Evolutionary conservation across 768 basidiomycete species (phyloP).

Genomic region (Wakefieldia striispora): DNA sequence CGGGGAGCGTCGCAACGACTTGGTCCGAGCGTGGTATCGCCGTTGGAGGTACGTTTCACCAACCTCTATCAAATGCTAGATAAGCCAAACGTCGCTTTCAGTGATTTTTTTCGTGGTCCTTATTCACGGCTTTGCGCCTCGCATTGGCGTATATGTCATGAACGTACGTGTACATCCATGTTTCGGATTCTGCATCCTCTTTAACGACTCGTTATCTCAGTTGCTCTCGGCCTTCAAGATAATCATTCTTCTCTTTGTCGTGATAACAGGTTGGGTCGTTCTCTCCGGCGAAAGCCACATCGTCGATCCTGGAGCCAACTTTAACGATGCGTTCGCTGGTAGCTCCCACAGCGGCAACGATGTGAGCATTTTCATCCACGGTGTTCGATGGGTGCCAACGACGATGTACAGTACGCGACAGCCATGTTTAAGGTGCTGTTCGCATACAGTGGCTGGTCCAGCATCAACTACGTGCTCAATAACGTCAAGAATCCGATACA

Average conservation of each 20-base stretch:
- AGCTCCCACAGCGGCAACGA: conserved; percentile 53
- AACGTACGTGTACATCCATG: conserved; percentile 39
- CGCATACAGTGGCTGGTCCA: conserved; percentile 51
- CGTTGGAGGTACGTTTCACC: conserved; percentile 41
- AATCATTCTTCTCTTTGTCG: conserved; percentile 50
- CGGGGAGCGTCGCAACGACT: conserved; percentile 35
- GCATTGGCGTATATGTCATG: conserved; percentile 49
- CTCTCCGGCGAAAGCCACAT: conserved; percentile 56
- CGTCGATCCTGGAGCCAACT: conserved; percentile 56
- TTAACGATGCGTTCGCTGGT: conserved; percentile 55
- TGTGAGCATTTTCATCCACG: conserved; percentile 18
- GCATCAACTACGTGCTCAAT: conserved; percentile 58
- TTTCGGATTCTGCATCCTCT: no score
- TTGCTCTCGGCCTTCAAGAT: conserved; percentile 53
- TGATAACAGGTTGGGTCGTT: conserved; percentile 59
- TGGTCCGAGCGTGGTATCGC: conserved; percentile 62
- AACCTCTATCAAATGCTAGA: no score
- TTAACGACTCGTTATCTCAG: conserved; percentile 25
- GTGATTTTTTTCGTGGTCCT: conserved; percentile 43
- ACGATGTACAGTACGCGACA: conserved; percentile 49
- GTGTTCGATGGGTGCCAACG: neutral
- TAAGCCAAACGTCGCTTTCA: no score
- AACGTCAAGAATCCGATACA: conserved; percentile 58
- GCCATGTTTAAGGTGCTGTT: conserved; percentile 59
- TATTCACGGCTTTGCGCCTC: conserved; percentile 52